These are phyloP conservation scores for Camelina sativa DNA, from an alignment of 345 rosid species.

Conservation along the genomic window DNA sequence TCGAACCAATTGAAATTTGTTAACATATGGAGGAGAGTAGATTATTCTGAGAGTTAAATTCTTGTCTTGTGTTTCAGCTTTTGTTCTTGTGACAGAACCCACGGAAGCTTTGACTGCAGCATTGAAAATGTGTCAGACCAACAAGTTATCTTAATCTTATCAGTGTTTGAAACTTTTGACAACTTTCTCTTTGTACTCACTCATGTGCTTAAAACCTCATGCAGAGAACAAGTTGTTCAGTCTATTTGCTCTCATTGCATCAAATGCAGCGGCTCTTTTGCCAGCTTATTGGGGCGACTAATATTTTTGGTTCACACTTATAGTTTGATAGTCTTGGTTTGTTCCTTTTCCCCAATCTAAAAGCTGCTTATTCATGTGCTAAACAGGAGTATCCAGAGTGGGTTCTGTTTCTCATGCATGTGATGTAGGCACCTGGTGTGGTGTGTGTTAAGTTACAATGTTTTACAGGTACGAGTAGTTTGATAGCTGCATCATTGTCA, in stretches of 20 bases:
- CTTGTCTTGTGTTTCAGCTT: conserved; percentile 62
- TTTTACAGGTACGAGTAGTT: conserved; percentile 71
- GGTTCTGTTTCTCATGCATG: conserved; percentile 98
- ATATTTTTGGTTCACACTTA: conserved; percentile 27
- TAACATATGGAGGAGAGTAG: conserved; percentile 15
- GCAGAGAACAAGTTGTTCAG: conserved; percentile 71
- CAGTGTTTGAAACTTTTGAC: conserved; percentile 6
- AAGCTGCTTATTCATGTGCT: conserved; percentile 30
- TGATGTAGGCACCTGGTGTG: conserved; percentile 93
- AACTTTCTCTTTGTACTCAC: conserved; percentile 32
- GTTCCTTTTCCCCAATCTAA: conserved; percentile 12
- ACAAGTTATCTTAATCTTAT: conserved; percentile 51
- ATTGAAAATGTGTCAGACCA: conserved; percentile 69
- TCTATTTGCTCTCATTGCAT: conserved; percentile 79
- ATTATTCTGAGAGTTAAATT: conserved; percentile 12
- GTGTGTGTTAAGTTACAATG: conserved; percentile 76
- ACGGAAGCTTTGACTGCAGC: conserved; percentile 97
- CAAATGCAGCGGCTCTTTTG: conserved; percentile 86
- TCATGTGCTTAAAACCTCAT: conserved; percentile 41
- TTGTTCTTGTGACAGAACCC: conserved; percentile 86
- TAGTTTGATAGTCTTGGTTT: not conserved
- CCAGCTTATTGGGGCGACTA: conserved; percentile 94
- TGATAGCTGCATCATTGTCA: conserved; percentile 24
- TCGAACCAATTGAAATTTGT: not conserved
- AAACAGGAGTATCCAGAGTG: conserved; percentile 95